Conservation (phyloP, 306 rosid species). For the Rosa rugosa region DNA sequence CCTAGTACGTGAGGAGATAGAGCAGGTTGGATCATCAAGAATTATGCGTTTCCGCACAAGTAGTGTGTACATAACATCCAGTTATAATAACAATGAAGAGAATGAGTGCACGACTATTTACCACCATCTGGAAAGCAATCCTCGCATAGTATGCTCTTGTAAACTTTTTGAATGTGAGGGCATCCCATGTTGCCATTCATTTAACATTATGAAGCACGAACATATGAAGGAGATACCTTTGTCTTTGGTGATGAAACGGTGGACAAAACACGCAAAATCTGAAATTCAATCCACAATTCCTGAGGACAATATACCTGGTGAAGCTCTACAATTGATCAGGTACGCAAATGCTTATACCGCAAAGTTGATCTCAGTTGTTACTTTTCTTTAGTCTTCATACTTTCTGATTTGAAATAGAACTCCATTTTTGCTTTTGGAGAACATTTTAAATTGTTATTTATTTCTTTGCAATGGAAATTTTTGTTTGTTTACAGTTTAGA, state of each 20-base stretch:
- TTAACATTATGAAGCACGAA: neutral
- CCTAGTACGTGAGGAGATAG: neutral
- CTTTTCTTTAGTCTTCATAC: too few relatives aligned
- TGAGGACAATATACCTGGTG: neutral
- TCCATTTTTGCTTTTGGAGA: too few relatives aligned
- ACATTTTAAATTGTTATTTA: too few relatives aligned
- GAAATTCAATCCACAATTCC: neutral
- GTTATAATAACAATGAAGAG: neutral
- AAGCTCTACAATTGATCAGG: neutral
- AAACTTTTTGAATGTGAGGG: neutral
- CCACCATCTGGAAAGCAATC: neutral
- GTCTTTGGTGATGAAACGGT: neutral
- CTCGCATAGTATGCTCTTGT: neutral
- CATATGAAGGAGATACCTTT: neutral
- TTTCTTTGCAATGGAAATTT: too few relatives aligned
- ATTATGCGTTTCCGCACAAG: too few relatives aligned
- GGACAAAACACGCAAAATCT: neutral
- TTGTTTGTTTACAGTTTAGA: too few relatives aligned
- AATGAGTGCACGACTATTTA: neutral
- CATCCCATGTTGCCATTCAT: neutral
- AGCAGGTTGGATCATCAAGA: neutral
- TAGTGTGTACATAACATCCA: neutral
- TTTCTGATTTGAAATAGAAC: too few relatives aligned
- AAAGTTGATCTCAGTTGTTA: neutral
- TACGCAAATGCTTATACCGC: too few relatives aligned